Evolutionary conservation across 495 filamentous ascomycete species (phyloP).

Genomic region (Aspergillus sparsus): DNA sequence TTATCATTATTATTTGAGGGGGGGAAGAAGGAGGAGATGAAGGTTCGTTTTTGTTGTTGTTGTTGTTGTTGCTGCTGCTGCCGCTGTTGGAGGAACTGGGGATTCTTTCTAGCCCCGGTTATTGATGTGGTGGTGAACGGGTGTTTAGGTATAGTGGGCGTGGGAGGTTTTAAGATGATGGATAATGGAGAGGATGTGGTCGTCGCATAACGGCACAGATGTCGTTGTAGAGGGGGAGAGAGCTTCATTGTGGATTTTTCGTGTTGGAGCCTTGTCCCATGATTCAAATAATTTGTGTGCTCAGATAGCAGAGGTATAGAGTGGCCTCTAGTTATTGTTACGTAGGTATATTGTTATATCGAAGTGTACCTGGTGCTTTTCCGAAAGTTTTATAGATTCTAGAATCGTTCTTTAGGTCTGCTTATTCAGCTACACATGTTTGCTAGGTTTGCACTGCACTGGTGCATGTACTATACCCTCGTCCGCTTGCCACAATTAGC

Average conservation of each 20-base stretch:
- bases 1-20: constrained; percentile 27
- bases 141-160: neutral
- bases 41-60: constrained; percentile 29
- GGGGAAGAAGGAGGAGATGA: constrained; percentile 41
- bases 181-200: neutral
- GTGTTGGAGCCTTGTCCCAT: no score
- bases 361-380: neutral
- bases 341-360: neutral
- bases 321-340: no score
- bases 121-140: neutral
- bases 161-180: neutral
- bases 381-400: constrained; percentile 7
- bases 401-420: neutral
- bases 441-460: neutral
- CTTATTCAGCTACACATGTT: neutral
- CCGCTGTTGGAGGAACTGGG: neutral
- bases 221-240: neutral
- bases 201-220: no score
- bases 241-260: neutral
- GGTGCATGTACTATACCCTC: no score
- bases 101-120: no score
- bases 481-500: no score
- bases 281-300: no score
- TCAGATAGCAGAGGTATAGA: no score
- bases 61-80: constrained; percentile 15